A percentile compares a stretch with the other conserved stretches of the same genome.
These are phyloP conservation scores for Lathyrus oleraceus DNA, from an alignment of 306 rosid species.

Conservation along the genomic window DNA sequence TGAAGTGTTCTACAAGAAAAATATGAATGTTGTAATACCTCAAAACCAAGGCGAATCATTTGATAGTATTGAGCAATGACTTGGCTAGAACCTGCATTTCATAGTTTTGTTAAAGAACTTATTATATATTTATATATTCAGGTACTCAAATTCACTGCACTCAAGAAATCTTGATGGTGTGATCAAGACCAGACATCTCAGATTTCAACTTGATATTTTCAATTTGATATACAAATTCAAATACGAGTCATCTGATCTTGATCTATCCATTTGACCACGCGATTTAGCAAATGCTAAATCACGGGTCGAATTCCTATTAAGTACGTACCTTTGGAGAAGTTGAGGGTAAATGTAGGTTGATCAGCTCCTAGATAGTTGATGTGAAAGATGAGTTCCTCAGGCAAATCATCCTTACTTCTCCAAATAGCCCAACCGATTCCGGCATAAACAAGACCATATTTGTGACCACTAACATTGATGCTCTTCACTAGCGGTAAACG, in stretches of 20 bases:
- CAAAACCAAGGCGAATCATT: slow-evolving; percentile 81
- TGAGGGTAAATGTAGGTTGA: slow-evolving; percentile 97
- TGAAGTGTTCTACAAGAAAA: neutral
- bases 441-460: slow-evolving; percentile 89
- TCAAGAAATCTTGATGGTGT: neutral
- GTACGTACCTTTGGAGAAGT: slow-evolving; percentile 93
- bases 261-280: neutral
- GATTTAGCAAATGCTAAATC: neutral
- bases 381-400: slow-evolving; percentile 92
- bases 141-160: neutral
- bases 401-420: slow-evolving; percentile 83
- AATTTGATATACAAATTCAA: neutral
- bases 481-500: slow-evolving; percentile 85
- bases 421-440: slow-evolving; percentile 94
- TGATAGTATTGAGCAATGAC: slow-evolving; percentile 95
- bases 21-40: slow-evolving; percentile 46
- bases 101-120: slow-evolving; percentile 2
- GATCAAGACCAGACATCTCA: neutral
- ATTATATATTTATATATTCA: neutral
- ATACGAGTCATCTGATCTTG: neutral
- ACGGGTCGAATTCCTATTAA: neutral
- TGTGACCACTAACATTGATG: slow-evolving; percentile 93
- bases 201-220: neutral
- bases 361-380: slow-evolving; percentile 96
- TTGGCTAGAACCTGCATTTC: slow-evolving; percentile 87